These are phyloP conservation scores for Cryptosporidium viatorum DNA, from an alignment of 169 alveolate species.

Conservation along the genomic window DNA sequence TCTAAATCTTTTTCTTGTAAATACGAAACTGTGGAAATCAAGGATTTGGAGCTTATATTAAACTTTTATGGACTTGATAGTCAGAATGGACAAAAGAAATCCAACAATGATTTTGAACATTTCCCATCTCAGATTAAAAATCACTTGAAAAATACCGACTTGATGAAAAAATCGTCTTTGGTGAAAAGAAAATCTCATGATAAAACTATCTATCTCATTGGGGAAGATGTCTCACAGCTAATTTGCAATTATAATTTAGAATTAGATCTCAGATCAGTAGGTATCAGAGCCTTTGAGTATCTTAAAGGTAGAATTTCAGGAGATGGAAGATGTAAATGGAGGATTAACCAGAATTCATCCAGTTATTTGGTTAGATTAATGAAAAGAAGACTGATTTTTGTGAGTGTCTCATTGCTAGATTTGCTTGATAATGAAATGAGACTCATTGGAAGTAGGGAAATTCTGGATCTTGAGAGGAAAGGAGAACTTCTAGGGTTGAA, in stretches of 20 bases:
- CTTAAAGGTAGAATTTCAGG: conserved; percentile 49
- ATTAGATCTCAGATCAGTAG: conserved; percentile 16
- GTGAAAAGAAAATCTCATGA: conserved; percentile 1
- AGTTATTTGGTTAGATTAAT: conserved; percentile 26
- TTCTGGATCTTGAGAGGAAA: conserved; percentile 6
- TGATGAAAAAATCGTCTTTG: neutral
- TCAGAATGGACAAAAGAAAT: neutral
- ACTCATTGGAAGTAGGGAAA: neutral
- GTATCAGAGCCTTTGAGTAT: conserved; percentile 21
- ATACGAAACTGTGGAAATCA: conserved; percentile 3
- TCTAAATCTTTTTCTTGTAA: neutral
- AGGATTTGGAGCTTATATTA: neutral
- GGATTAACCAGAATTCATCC: conserved; percentile 25
- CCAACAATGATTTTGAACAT: neutral
- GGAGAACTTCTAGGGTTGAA: conserved; percentile 15
- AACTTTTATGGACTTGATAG: conserved; percentile 28
- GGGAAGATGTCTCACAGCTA: neutral
- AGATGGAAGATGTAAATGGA: conserved; percentile 29
- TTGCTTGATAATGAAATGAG: neutral
- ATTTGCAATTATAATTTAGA: neutral
- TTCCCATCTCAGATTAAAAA: neutral
- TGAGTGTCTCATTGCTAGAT: conserved; percentile 23
- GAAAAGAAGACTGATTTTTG: conserved; percentile 37
- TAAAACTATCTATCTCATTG: conserved; percentile 24
- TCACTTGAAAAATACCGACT: neutral